phyloP scores from a whole-genome alignment of 768 basidiomycete species.

The Podaxis sp. region DNA sequence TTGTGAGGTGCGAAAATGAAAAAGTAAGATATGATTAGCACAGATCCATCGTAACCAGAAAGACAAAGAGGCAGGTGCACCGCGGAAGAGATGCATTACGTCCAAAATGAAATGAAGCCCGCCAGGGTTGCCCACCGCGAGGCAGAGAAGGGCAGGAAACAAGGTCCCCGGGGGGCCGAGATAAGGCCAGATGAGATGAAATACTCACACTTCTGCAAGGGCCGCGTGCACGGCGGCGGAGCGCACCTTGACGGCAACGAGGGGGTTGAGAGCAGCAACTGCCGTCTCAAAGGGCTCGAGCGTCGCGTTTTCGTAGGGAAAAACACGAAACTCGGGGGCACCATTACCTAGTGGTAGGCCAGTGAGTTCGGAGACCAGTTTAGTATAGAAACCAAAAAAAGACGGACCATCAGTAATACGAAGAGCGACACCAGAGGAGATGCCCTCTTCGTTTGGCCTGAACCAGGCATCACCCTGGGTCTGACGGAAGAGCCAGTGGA shows the following conservation, averaged over 20 bases:
- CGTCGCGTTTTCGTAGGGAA: slow-evolving; percentile 75
- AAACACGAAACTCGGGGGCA: slow-evolving; percentile 65
- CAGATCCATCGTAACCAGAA: not conserved
- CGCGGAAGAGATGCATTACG: not conserved
- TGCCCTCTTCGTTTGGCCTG: slow-evolving; percentile 70
- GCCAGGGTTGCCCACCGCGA: slow-evolving; percentile 3
- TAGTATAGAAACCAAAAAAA: not conserved
- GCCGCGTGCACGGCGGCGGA: slow-evolving; percentile 81
- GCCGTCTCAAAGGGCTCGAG: slow-evolving; percentile 78
- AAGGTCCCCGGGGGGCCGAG: not conserved
- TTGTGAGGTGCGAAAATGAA: not conserved
- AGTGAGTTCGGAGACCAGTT: not conserved
- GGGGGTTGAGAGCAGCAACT: slow-evolving; percentile 71
- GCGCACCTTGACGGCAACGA: slow-evolving; percentile 80
- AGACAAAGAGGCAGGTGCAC: not conserved
- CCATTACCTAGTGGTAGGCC: slow-evolving; percentile 17
- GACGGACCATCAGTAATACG: slow-evolving; percentile 39
- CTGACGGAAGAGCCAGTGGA: slow-evolving; percentile 78
- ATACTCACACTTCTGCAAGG: slow-evolving; percentile 58
- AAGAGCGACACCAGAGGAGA: slow-evolving; percentile 74
- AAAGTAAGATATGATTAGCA: slow-evolving; percentile 1
- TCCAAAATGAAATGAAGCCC: slow-evolving; percentile 4
- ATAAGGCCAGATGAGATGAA: slow-evolving; percentile 28
- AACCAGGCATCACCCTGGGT: slow-evolving; percentile 87
- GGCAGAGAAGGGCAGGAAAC: slow-evolving; percentile 5